A percentile compares a stretch with the other conserved stretches of the same genome.
phyloP scores from a whole-genome alignment of 2,329 filamentous ascomycete genomes.

The Talaromyces sp. region DNA sequence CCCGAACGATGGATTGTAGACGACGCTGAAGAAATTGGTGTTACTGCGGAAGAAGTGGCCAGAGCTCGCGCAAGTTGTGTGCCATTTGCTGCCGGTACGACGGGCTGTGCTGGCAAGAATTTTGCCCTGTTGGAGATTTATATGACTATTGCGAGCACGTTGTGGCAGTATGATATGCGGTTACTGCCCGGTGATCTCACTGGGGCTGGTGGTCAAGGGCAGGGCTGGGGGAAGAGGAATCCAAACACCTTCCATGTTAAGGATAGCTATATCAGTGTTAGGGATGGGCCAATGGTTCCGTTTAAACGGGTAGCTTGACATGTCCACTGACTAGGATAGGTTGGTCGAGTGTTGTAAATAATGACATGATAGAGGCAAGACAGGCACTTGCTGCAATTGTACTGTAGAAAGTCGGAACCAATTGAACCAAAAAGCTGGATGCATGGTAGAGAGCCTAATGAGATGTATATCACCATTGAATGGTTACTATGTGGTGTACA shows the following conservation, averaged over 20 bases:
- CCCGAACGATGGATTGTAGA: conserved; percentile 11
- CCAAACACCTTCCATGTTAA: neutral
- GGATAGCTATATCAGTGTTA: neutral
- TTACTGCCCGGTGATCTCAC: neutral
- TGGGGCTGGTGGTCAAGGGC: neutral
- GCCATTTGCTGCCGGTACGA: neutral
- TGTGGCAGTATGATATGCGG: conserved; percentile 1
- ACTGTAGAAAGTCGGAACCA: neutral
- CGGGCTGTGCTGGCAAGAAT: neutral
- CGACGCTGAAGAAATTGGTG: neutral
- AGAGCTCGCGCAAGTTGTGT: neutral
- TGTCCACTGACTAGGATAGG: neutral
- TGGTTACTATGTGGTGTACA: neutral
- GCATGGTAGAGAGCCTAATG: neutral
- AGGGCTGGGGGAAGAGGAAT: conserved; percentile 1
- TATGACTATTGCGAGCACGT: conserved; percentile 3
- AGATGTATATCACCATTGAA: neutral
- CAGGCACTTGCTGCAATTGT: neutral
- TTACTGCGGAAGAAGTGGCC: conserved; percentile 1
- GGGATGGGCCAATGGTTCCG: neutral
- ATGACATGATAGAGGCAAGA: neutral
- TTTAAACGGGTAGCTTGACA: neutral
- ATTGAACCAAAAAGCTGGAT: neutral
- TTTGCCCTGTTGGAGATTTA: conserved; percentile 2
- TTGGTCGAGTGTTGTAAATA: neutral